Evolutionary conservation across 495 filamentous ascomycete species (phyloP).

Genomic region (Hypoxylon fuscum): DNA sequence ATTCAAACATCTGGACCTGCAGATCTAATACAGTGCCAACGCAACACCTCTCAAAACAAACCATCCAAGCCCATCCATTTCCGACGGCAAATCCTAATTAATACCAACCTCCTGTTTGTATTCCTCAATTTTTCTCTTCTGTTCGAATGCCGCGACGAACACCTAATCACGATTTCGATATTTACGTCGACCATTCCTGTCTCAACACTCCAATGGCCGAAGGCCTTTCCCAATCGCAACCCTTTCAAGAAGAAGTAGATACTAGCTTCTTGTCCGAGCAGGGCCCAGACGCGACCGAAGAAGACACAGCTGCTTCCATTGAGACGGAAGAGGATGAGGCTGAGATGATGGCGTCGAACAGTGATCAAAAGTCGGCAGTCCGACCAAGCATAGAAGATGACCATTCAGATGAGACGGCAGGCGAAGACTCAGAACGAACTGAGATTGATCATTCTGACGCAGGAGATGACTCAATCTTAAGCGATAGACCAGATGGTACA

Average conservation of each 20-base stretch:
- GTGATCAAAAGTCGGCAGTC: slow-evolving; percentile 7
- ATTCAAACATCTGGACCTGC: slow-evolving; percentile 29
- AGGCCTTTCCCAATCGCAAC: slow-evolving; percentile 23
- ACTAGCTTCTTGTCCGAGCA: slow-evolving; percentile 3
- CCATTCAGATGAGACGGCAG: neutral
- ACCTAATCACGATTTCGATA: slow-evolving; percentile 50
- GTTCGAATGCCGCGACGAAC: slow-evolving; percentile 39
- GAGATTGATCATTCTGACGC: slow-evolving; percentile 11
- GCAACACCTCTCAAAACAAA: slow-evolving; percentile 24
- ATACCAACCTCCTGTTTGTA: neutral
- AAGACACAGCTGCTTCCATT: slow-evolving; percentile 1
- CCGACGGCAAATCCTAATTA: slow-evolving; percentile 1
- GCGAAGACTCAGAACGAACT: slow-evolving; percentile 2
- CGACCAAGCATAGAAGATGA: slow-evolving; percentile 30
- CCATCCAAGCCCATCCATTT: neutral
- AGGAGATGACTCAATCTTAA: slow-evolving; percentile 47
- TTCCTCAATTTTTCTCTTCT: neutral
- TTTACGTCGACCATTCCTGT: slow-evolving; percentile 55
- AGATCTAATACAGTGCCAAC: slow-evolving; percentile 27
- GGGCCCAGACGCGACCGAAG: slow-evolving; percentile 8
- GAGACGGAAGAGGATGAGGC: slow-evolving; percentile 1
- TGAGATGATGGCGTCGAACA: slow-evolving; percentile 6
- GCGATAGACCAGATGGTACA: slow-evolving; percentile 44
- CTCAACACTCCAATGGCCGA: slow-evolving; percentile 48
- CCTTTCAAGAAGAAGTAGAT: slow-evolving; percentile 22